phyloP scores from a whole-genome alignment of 495 filamentous ascomycete species.

The Neurospora intermedia region DNA sequence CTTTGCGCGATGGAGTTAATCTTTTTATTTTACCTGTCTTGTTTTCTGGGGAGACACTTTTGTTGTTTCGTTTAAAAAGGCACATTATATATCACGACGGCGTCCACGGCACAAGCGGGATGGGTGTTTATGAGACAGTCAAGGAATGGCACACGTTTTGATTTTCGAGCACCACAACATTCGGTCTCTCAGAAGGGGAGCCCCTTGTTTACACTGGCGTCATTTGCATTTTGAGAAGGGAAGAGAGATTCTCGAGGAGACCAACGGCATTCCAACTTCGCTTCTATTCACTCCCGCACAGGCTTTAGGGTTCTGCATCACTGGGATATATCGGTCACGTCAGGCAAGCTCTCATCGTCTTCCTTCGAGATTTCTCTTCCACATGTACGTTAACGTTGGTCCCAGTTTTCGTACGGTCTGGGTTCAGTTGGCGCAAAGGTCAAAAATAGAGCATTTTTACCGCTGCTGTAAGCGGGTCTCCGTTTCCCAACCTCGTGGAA shows the following conservation, averaged over 20 bases:
- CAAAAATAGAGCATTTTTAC: conserved; percentile 43
- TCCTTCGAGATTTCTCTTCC: conserved; percentile 42
- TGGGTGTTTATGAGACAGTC: conserved; percentile 9
- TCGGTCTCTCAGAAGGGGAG: conserved; percentile 8
- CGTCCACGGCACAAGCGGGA: conserved; percentile 15
- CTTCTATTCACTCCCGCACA: conserved; percentile 1
- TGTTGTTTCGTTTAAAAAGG: conserved; percentile 12
- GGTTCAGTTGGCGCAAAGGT: conserved; percentile 29
- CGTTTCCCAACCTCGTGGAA: conserved; percentile 32
- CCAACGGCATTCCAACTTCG: conserved; percentile 1
- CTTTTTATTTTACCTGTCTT: conserved; percentile 8
- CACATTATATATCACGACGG: conserved; percentile 25
- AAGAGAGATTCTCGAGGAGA: neutral
- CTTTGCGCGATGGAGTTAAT: conserved; percentile 1
- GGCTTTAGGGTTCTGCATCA: conserved; percentile 15
- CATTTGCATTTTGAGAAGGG: conserved; percentile 20
- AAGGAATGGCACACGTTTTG: conserved; percentile 8
- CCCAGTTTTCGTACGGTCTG: conserved; percentile 33
- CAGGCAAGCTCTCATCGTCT: conserved; percentile 58
- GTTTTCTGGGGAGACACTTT: conserved; percentile 14
- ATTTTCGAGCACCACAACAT: conserved; percentile 15
- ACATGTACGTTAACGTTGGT: conserved; percentile 68
- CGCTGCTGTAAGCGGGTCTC: conserved; percentile 28
- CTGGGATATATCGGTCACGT: conserved; percentile 34
- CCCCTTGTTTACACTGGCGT: conserved; percentile 18